Percentiles rank a stretch among this genome's conserved stretches.
Evolutionary conservation across 1,139 yeast genomes (phyloP).

Genomic region (Arxiozyma slooffiae): DNA sequence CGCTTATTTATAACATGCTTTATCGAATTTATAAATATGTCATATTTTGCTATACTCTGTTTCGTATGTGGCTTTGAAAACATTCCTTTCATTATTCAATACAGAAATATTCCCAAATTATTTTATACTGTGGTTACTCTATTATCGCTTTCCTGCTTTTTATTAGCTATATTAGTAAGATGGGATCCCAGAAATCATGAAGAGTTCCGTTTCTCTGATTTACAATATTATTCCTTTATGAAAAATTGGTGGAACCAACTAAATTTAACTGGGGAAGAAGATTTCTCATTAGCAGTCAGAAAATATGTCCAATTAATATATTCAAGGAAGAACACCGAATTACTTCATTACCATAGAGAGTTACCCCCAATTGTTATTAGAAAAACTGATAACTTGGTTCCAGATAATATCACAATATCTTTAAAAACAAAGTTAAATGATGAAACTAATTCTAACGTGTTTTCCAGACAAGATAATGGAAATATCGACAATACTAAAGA

Average conservation of each 20-base stretch:
- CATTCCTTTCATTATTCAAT: constrained; percentile 9
- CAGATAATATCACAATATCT: neutral
- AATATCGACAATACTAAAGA: neutral
- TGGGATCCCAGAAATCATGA: constrained; percentile 5
- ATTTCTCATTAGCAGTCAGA: constrained; percentile 21
- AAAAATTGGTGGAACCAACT: constrained; percentile 26
- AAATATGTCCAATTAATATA: constrained; percentile 24
- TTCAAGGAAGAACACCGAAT: constrained; percentile 18
- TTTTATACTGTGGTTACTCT: constrained; percentile 10
- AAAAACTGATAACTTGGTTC: neutral
- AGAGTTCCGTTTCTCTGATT: constrained; percentile 7
- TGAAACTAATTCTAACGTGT: neutral
- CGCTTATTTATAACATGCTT: constrained; percentile 20
- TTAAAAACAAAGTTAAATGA: neutral
- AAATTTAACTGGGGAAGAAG: constrained; percentile 30
- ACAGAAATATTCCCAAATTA: constrained; percentile 15
- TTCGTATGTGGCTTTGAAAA: constrained; percentile 1
- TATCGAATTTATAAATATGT: constrained; percentile 16
- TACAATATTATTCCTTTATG: constrained; percentile 23
- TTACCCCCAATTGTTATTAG: constrained; percentile 2
- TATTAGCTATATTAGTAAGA: constrained; percentile 15
- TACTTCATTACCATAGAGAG: constrained; percentile 7
- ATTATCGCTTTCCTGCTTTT: constrained; percentile 13
- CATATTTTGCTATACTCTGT: constrained; percentile 9
- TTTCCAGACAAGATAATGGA: neutral